These are phyloP conservation scores for Phytophthora cactorum DNA, from an alignment of 352 stramenopile genomes.

Conservation along the genomic window DNA sequence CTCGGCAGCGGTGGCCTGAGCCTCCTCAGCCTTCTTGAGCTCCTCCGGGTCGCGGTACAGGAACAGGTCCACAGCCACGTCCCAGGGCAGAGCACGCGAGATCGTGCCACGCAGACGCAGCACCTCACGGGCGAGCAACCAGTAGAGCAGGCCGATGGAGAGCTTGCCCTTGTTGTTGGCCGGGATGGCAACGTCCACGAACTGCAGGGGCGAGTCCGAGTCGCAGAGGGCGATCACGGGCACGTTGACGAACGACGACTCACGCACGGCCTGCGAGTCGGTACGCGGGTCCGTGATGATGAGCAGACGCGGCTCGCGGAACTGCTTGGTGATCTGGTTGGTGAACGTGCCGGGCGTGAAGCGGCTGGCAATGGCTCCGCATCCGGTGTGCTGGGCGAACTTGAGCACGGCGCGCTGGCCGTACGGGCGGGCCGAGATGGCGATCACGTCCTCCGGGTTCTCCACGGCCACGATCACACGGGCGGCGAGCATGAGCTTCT, in stretches of 20 bases:
- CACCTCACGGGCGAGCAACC: conserved; percentile 99
- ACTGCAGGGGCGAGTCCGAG: conserved; percentile 99
- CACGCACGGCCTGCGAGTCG: conserved; percentile 97
- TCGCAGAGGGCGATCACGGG: conserved; percentile 99
- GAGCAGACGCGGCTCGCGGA: conserved; percentile 98
- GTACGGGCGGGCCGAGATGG: conserved; percentile 98
- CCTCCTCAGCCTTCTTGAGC: conserved; percentile 99
- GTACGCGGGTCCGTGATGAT: conserved; percentile 99
- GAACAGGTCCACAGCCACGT: conserved; percentile 99
- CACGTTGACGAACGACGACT: conserved; percentile 99
- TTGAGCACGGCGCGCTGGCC: conserved; percentile 99
- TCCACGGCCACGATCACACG: conserved; percentile 99
- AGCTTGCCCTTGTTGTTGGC: conserved; percentile 99
- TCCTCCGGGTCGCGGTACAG: conserved; percentile 99
- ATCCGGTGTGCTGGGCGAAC: conserved; percentile 99
- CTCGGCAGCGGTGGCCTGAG: conserved; percentile 88
- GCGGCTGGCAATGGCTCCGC: conserved; percentile 97
- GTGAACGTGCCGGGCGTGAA: conserved; percentile 99
- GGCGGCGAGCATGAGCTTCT: conserved; percentile 99
- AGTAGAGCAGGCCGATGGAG: conserved; percentile 99
- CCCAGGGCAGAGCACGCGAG: conserved; percentile 95
- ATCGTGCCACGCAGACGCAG: conserved; percentile 97
- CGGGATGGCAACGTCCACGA: conserved; percentile 99
- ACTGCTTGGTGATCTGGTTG: conserved; percentile 99
- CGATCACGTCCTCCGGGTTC: conserved; percentile 99